These are phyloP conservation scores for Calonectria multiphialidica DNA, from an alignment of 2,329 filamentous ascomycete species.

Conservation along the genomic window DNA sequence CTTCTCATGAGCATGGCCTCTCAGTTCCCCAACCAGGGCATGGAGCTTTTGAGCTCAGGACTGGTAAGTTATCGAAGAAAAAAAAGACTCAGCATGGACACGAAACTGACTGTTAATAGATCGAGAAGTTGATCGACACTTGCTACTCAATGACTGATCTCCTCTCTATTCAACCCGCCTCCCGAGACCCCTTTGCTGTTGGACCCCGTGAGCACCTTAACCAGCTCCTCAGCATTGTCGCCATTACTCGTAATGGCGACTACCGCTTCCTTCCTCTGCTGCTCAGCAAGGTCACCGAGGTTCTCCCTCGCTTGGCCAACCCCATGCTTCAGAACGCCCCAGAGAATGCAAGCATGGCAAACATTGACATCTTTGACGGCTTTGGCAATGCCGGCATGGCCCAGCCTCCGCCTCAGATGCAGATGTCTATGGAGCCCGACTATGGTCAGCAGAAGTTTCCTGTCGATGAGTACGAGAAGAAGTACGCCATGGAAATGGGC, in stretches of 20 bases:
- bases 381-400: slow-evolving; percentile 74
- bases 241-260: slow-evolving; percentile 79
- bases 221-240: slow-evolving; percentile 75
- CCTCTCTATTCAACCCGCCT: slow-evolving; percentile 73
- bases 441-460: slow-evolving; percentile 60
- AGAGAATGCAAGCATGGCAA: slow-evolving; percentile 64
- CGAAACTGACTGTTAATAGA: slow-evolving; percentile 55
- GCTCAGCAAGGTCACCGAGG: slow-evolving; percentile 80
- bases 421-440: slow-evolving; percentile 60
- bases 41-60: slow-evolving; percentile 81
- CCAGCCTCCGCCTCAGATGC: slow-evolving; percentile 58
- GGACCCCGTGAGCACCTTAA: slow-evolving; percentile 81
- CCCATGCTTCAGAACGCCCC: slow-evolving; percentile 71
- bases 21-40: slow-evolving; percentile 77
- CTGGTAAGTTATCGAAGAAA: slow-evolving; percentile 65
- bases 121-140: slow-evolving; percentile 85
- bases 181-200: slow-evolving; percentile 71
- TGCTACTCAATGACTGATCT: slow-evolving; percentile 80
- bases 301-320: slow-evolving; percentile 72
- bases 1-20: slow-evolving; percentile 74
- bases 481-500: slow-evolving; percentile 51
- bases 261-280: slow-evolving; percentile 83
- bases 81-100: too few species aligned
- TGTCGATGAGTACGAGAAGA: slow-evolving; percentile 57
- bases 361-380: slow-evolving; percentile 74